phyloP scores from a whole-genome alignment of 2,329 filamentous ascomycete species.

The Calonectria leucothoes region DNA sequence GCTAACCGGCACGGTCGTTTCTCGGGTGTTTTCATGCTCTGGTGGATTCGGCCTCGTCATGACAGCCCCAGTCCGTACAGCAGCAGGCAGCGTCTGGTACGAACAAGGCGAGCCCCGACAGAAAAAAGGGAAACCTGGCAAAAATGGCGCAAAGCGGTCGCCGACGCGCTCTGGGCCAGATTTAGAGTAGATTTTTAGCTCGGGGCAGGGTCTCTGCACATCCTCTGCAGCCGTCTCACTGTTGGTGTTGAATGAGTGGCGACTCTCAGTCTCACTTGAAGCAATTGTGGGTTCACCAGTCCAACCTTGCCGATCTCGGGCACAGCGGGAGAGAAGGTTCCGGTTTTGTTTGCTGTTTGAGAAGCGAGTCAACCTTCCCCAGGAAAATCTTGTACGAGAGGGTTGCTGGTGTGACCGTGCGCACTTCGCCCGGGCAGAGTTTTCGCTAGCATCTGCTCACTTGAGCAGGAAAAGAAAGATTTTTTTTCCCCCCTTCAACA shows the following conservation, averaged over 20 bases:
- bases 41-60: conserved; percentile 14
- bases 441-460: background rate
- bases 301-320: background rate
- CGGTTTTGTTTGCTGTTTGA: background rate
- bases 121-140: too few species aligned
- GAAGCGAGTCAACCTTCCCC: background rate
- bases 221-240: background rate
- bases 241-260: background rate
- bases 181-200: conserved; percentile 10
- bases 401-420: background rate
- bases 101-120: background rate
- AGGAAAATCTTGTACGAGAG: background rate
- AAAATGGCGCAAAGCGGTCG: conserved; percentile 17
- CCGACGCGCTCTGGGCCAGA: too few species aligned
- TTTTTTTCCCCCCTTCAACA: too few species aligned
- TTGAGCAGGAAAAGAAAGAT: background rate
- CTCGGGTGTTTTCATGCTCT: conserved; percentile 7
- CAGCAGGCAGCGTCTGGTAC: background rate
- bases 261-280: background rate
- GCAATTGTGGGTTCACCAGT: background rate
- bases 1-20: conserved; percentile 24
- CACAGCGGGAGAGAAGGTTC: background rate
- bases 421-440: background rate
- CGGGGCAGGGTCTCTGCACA: background rate
- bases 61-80: background rate